Base-by-base conservation (phyloP, 805 yeast species). In the Kazachstania viticola region DNA sequence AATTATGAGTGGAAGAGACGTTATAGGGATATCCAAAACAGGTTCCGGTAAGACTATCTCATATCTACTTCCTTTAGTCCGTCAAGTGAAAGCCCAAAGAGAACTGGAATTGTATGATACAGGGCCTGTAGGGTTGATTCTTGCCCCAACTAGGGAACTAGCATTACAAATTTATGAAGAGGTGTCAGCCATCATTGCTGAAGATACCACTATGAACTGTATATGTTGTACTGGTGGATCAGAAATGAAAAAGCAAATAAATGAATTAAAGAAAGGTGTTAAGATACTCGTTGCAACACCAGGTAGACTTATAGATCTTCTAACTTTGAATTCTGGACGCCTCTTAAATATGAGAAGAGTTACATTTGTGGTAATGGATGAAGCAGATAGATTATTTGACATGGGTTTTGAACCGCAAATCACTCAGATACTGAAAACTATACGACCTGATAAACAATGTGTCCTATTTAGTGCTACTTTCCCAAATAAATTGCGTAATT, bases 391-490 rank as follows among this genome's bases (percentile, higher is more conserved):
- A 40, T 76, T 91, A 80, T 88, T 88, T 60, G 98, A 91, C 54
- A 63, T 91, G 69, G 98, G 98, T 1, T 91, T 91, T 58, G 97
- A 84, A 45, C 97, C 98, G 0, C 98, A 91, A 50, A 84, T 91
- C 4, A 74, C 71, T 43, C 82, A 83, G 46, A 78, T 91, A 15
- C 64, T 85, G 49, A 64, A 70, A 12, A 79, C 79, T 23, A 66
- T 83, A 3, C 64, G 96, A 30, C 91, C 91, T 0, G 95, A 87
- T 49, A 64, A 79, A 30, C 97, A 88, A 48, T 80, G 91, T 13
- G 88, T 87, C 3, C 58, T 91, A 17, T 91, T 88, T 51, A 84
- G 95, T 9, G 98, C 98, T 0, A 91, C 98, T 0, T 85, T 91
- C 44, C 95, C 96, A 0, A 61, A 69, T 5, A 77, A 77, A 37